These are phyloP conservation scores for Gnaphalium uliginosum DNA, from an alignment of 129 eudicot species.

Conservation along the genomic window DNA sequence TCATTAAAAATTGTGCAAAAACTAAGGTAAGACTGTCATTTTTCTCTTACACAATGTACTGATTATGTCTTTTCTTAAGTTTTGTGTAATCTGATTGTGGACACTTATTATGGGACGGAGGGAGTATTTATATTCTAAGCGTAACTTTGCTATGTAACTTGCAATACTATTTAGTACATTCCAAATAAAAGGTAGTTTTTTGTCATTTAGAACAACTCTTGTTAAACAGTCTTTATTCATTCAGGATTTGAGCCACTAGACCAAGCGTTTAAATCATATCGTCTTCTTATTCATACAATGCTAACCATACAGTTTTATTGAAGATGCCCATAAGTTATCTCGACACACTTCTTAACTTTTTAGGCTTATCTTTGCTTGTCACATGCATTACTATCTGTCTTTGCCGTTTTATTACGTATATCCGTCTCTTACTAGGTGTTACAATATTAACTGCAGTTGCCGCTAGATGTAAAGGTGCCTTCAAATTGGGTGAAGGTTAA, in stretches of 20 bases:
- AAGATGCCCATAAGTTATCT: not conserved
- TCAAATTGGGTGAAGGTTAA: slow-evolving; percentile 90
- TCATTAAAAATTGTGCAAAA: too few species aligned
- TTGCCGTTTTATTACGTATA: slow-evolving; percentile 20
- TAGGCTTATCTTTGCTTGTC: not conserved
- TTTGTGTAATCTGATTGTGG: too few species aligned
- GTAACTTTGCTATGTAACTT: too few species aligned
- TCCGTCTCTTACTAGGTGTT: slow-evolving; percentile 12
- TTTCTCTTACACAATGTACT: too few species aligned
- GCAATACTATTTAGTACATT: too few species aligned
- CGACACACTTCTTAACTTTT: not conserved
- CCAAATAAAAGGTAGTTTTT: too few species aligned
- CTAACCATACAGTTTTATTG: too few species aligned
- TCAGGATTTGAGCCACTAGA: not conserved
- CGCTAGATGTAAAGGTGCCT: slow-evolving; percentile 70
- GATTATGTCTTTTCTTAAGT: too few species aligned
- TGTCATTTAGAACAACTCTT: not conserved
- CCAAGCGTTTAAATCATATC: too few species aligned
- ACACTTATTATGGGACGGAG: too few species aligned
- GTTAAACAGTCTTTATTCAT: not conserved
- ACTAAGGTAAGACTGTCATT: too few species aligned
- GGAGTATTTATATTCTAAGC: not conserved
- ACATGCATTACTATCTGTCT: not conserved
- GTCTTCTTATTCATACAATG: too few species aligned
- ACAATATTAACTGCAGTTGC: slow-evolving; percentile 47